Base-by-base conservation (phyloP, 768 basidiomycete genomes). In the Pleurotus djamor region DNA sequence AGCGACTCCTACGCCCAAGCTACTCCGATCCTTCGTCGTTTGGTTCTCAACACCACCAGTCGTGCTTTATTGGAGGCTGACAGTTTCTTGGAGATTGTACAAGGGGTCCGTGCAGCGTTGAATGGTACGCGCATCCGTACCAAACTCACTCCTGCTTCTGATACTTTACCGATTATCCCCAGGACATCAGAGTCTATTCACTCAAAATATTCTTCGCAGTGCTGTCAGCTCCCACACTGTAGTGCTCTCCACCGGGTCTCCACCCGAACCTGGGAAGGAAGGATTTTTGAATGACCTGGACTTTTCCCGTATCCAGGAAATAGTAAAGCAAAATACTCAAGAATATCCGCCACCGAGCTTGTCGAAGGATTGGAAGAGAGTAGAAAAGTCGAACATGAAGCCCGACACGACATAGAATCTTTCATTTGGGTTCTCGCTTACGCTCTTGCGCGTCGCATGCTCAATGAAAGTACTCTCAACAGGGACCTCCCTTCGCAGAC, bases 191-290 rank as follows among this genome's bases (percentile, higher is more conserved):
- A 59, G 58, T 45, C 59, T 68, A 37, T 60, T 50, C 35, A 52
- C 65, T 33, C 62, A 67, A 7, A 68, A 66, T 0, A 65, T 76
- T 44, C 52, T 74, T 2, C 72, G 74, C 38, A 62, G 71, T 4
- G 70, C 75, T 51, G 61, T 75, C 51, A 75, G 71, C 59, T 66
- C 68, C 33, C 71, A 72, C 10, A 74, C 73, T 48, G 64, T 76
- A 5, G 65, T 75, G 14, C 69, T 75, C 34, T 62, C 62, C 3
- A 52, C 21, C 17, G 37, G 16, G n/a, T 32, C 6, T 5, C 35
- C 35, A 32, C 14, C 44, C 16, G 8, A 14, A 36, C 57, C 57
- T 35, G 44, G 14, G 10, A 59, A 57, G 13, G 56, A 58, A 45
- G 72, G 71, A 0, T 74, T 70, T 43, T 21, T 74, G 49, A 72